Conservation (phyloP, 306 rosid genomes). For the Oemleria cerasiformis region DNA sequence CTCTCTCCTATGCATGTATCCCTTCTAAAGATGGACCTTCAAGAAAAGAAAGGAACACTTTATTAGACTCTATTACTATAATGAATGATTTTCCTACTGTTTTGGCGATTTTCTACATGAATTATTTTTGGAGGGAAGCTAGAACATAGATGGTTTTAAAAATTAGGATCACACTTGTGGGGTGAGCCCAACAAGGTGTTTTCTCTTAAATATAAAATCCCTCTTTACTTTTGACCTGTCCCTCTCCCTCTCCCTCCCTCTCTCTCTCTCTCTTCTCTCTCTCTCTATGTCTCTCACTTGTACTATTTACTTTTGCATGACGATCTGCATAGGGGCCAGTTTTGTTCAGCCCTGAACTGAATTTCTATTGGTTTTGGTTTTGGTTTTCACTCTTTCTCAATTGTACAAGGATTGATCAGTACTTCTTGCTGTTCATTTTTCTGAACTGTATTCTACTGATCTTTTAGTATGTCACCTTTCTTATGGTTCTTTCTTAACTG, state of each 20-base stretch:
- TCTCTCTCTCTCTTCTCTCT: neutral
- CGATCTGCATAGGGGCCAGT: neutral
- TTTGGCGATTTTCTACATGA: neutral
- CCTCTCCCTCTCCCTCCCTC: too few relatives aligned
- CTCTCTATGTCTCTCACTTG: neutral
- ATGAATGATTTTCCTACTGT: too few relatives aligned
- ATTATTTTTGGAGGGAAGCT: neutral
- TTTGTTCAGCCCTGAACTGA: neutral
- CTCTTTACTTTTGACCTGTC: neutral
- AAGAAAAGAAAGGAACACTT: too few relatives aligned
- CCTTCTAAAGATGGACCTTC: too few relatives aligned
- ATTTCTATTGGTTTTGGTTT: conserved; percentile 3
- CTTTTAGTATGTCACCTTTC: neutral
- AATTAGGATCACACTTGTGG: neutral
- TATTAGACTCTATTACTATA: too few relatives aligned
- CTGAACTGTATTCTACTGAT: neutral
- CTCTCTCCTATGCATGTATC: too few relatives aligned
- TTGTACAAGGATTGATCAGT: neutral
- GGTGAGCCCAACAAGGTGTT: neutral
- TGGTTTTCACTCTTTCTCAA: neutral
- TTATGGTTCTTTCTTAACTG: neutral
- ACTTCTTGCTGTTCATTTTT: neutral
- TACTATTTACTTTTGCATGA: neutral
- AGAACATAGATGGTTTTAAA: neutral
- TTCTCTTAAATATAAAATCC: neutral